These are phyloP conservation scores for Neoscytalidium dimidiatum DNA, from an alignment of 2,329 filamentous ascomycete species.

Conservation along the genomic window DNA sequence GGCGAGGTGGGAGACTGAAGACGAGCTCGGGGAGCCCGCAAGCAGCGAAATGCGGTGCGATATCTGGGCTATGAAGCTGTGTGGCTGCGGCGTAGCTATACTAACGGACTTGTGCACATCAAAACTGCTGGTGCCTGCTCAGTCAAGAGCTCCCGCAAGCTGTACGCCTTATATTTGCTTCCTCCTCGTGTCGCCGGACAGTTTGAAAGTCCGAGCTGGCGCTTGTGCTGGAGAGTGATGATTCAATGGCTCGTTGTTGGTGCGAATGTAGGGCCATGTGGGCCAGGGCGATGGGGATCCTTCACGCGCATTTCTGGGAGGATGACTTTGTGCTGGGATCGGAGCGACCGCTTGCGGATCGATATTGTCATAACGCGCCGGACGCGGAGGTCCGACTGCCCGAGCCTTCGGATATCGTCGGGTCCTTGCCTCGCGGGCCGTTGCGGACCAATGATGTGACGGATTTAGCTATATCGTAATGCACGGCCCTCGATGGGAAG, in stretches of 20 bases:
- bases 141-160: background rate
- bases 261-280: background rate
- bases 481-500: too few species aligned
- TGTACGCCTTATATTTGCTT: background rate
- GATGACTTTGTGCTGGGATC: conserved; percentile 16
- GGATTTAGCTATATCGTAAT: background rate
- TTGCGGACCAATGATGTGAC: background rate
- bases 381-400: background rate
- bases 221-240: background rate
- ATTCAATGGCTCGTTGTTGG: conserved; percentile 7
- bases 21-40: background rate
- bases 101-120: background rate
- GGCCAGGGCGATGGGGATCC: background rate
- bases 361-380: background rate
- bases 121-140: background rate
- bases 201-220: background rate
- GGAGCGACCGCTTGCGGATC: conserved; percentile 1
- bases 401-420: background rate
- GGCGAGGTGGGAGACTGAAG: too few species aligned
- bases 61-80: background rate
- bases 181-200: background rate
- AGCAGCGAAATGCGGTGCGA: background rate
- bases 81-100: background rate
- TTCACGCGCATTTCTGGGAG: background rate
- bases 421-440: background rate